A percentile compares a stretch with the other conserved stretches of the same genome.
phyloP scores from a whole-genome alignment of 352 stramenopile species.

The Pythium brachiatum region DNA sequence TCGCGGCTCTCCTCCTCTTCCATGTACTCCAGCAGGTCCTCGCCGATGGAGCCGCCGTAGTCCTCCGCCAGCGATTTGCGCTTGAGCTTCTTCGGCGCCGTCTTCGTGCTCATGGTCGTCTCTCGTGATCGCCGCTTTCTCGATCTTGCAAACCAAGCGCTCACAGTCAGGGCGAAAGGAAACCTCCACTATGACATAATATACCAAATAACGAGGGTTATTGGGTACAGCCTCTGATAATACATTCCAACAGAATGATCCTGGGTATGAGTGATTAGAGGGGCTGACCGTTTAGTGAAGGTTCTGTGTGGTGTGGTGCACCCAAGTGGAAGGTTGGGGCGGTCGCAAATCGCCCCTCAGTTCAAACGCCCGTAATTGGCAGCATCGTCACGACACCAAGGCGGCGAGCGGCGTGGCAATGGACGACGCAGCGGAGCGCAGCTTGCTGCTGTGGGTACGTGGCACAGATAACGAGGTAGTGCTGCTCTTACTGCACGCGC shows the following conservation, averaged over 20 bases:
- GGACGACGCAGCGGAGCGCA: slow-evolving; percentile 74
- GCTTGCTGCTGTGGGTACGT: slow-evolving; percentile 74
- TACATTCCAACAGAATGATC: no score
- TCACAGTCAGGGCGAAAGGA: neutral
- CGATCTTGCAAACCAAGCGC: slow-evolving; percentile 5
- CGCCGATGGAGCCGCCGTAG: slow-evolving; percentile 74
- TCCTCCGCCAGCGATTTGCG: slow-evolving; percentile 81
- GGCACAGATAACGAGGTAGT: neutral
- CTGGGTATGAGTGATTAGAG: no score
- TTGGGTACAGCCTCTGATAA: no score
- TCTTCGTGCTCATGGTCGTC: slow-evolving; percentile 49
- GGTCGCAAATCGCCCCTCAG: neutral
- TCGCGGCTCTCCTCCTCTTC: slow-evolving; percentile 44
- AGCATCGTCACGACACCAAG: neutral
- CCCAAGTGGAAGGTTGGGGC: slow-evolving; percentile 1
- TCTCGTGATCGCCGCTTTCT: neutral
- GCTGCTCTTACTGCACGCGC: neutral
- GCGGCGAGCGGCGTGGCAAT: slow-evolving; percentile 25
- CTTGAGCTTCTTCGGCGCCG: slow-evolving; percentile 69
- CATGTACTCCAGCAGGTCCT: slow-evolving; percentile 84
- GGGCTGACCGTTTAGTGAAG: no score
- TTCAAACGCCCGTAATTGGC: slow-evolving; percentile 18
- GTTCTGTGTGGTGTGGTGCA: slow-evolving; percentile 7
- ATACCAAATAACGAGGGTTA: no score
- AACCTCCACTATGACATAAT: neutral